A percentile compares a stretch with the other conserved stretches of the same genome.
phyloP scores from a whole-genome alignment of 495 filamentous ascomycete genomes.

The Beverwykella pulmonaria region DNA sequence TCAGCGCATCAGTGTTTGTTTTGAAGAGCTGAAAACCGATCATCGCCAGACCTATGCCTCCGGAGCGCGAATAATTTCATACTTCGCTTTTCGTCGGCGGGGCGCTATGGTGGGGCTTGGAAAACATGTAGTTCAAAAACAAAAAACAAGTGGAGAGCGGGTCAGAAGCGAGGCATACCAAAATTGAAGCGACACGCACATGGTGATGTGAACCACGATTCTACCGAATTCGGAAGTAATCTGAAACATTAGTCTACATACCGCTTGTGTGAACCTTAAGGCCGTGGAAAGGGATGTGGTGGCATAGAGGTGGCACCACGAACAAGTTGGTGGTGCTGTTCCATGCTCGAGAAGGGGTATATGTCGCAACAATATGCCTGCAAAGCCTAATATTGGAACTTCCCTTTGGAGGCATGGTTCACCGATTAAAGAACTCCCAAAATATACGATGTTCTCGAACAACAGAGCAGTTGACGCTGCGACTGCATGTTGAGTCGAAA shows the following conservation, averaged over 20 bases:
- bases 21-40: too few relatives aligned
- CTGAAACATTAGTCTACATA: neutral
- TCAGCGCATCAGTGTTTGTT: too few relatives aligned
- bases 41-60: too few relatives aligned
- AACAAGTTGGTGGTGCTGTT: neutral
- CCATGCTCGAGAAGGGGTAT: neutral
- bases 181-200: neutral
- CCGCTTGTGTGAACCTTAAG: neutral
- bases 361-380: neutral
- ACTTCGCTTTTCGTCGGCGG: neutral
- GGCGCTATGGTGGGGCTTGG: neutral
- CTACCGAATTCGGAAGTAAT: neutral
- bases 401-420: neutral
- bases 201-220: neutral
- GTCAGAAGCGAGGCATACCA: conserved; percentile 4
- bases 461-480: neutral
- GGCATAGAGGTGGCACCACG: neutral
- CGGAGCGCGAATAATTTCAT: too few relatives aligned
- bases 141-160: conserved; percentile 1
- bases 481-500: neutral
- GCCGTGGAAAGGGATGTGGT: neutral
- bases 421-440: neutral
- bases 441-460: neutral
- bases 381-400: neutral
- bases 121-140: neutral